Conservation (phyloP, 2,329 filamentous ascomycete genomes). For the Xylariaceae sp. region DNA sequence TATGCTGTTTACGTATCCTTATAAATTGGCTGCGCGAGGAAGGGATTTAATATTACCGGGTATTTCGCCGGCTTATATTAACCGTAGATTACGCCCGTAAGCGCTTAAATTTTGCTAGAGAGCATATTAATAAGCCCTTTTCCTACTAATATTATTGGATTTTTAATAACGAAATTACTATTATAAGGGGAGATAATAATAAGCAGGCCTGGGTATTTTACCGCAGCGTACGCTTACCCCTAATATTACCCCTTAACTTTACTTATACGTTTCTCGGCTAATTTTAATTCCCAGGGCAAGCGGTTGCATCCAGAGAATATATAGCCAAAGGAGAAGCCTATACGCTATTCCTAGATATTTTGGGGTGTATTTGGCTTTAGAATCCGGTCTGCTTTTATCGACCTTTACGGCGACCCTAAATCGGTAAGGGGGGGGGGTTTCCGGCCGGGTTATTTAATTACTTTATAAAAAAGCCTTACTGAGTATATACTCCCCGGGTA, state of each 20-base stretch:
- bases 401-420: background rate
- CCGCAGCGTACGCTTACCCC: no score
- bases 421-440: background rate
- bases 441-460: background rate
- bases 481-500: background rate
- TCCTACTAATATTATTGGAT: background rate
- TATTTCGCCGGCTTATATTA: no score
- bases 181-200: background rate
- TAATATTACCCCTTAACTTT: background rate
- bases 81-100: background rate
- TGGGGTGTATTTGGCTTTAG: background rate
- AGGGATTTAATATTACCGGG: background rate
- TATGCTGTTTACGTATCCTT: background rate
- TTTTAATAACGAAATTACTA: background rate
- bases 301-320: background rate
- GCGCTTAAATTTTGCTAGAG: background rate
- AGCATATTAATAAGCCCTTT: background rate
- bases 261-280: background rate
- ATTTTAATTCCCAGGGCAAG: background rate
- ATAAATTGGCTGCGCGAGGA: background rate
- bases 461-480: background rate
- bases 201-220: background rate
- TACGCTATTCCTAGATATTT: background rate
- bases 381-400: background rate
- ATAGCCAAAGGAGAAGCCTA: background rate